These are phyloP conservation scores for Acanthamoeba lenticulata DNA, from an alignment of 208 protist genomes.

Conservation along the genomic window DNA sequence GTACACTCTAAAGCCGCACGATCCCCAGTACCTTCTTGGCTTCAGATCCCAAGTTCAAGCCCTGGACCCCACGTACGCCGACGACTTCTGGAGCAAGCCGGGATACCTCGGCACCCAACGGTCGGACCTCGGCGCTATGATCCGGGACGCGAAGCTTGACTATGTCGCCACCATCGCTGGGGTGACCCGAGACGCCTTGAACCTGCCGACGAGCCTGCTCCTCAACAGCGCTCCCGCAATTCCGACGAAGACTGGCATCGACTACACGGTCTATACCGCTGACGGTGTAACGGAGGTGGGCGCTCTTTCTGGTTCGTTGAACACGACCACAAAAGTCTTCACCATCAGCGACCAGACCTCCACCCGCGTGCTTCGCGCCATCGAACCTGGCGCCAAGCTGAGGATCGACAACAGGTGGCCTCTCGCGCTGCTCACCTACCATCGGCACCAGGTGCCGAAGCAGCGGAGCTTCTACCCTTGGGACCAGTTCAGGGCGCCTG, in stretches of 20 bases:
- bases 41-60: background rate
- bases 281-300: background rate
- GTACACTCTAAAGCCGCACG: background rate
- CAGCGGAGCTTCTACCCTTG: background rate
- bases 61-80: slow-evolving; percentile 23
- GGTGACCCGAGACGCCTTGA: background rate
- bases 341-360: background rate
- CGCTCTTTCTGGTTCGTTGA: background rate
- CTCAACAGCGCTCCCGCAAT: background rate
- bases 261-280: background rate
- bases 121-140: background rate
- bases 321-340: background rate
- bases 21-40: background rate
- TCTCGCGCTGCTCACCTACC: background rate
- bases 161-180: background rate
- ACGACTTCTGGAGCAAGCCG: slow-evolving; percentile 20
- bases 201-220: background rate
- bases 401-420: background rate
- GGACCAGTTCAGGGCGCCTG: slow-evolving; percentile 5
- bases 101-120: background rate
- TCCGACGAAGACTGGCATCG: background rate
- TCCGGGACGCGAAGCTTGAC: background rate
- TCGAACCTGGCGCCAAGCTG: slow-evolving; percentile 8
- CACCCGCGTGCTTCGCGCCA: background rate
- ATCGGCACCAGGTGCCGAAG: slow-evolving; percentile 16